Evolutionary conservation across 1,284 basidiomycete genomes (phyloP).

Genomic region (Kwoniella shivajii): DNA sequence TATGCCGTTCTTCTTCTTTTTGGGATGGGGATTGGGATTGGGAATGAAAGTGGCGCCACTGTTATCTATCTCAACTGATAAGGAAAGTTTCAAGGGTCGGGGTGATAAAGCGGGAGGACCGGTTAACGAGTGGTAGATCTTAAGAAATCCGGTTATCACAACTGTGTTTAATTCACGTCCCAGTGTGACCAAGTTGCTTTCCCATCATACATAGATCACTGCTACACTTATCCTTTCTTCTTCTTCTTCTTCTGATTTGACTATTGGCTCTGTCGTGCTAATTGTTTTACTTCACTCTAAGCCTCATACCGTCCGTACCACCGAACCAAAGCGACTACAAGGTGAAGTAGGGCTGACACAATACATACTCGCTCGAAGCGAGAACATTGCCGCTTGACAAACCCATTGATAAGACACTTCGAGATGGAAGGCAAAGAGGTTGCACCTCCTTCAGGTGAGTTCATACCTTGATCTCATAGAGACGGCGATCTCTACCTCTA

Average conservation of each 20-base stretch:
- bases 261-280: no score
- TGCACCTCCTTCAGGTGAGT: not conserved
- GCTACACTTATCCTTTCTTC: not conserved
- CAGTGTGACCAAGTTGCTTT: not conserved
- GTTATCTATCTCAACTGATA: not conserved
- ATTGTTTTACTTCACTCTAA: no score
- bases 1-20: no score
- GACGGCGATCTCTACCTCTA: not conserved
- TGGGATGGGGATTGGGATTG: no score
- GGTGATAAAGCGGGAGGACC: conserved; percentile 3
- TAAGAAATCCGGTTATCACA: not conserved
- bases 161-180: no score
- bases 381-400: not conserved
- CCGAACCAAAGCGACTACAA: no score
- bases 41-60: not conserved
- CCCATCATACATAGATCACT: not conserved
- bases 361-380: no score
- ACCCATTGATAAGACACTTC: not conserved
- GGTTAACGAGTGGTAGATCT: not conserved
- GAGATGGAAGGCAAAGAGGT: not conserved
- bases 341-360: no score
- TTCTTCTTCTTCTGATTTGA: not conserved
- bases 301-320: no score
- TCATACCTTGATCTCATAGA: not conserved
- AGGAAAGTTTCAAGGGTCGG: not conserved